Percentiles rank a stretch among this genome's conserved stretches.
phyloP scores from a whole-genome alignment of 2,329 filamentous ascomycete species.

The Colletotrichum somersetense region DNA sequence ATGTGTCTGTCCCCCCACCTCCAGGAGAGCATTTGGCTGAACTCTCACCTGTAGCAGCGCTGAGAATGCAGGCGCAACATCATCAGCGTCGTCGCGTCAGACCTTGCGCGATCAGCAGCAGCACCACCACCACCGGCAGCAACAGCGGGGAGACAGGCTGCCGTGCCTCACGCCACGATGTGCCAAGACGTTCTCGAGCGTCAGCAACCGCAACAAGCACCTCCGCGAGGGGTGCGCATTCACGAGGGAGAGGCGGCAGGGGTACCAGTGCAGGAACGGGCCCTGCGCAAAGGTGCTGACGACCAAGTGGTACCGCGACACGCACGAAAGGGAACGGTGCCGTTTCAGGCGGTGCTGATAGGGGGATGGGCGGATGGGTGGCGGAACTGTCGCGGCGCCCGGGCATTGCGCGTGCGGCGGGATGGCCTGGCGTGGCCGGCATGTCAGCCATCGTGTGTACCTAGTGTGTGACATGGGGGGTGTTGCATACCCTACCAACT shows the following conservation, averaged over 20 bases:
- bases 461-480: background rate
- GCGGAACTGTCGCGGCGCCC: no score
- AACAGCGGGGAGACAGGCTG: conserved; percentile 22
- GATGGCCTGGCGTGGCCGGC: background rate
- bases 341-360: conserved; percentile 39
- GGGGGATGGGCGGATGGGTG: background rate
- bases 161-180: conserved; percentile 44
- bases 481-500: no score
- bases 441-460: no score
- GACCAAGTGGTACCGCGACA: conserved; percentile 48
- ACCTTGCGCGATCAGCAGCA: conserved; percentile 25
- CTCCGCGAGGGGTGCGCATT: conserved; percentile 47
- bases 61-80: background rate
- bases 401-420: background rate
- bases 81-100: conserved; percentile 5
- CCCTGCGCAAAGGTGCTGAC: conserved; percentile 46
- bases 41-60: conserved; percentile 19
- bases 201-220: conserved; percentile 51
- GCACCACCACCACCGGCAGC: background rate
- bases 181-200: conserved; percentile 48
- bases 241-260: conserved; percentile 42
- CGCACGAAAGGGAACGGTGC: conserved; percentile 48
- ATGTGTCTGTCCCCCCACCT: no score
- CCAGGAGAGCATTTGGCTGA: background rate
- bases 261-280: conserved; percentile 46